phyloP scores from a whole-genome alignment of 2,329 filamentous ascomycete species.

The Claviceps arundinis region DNA sequence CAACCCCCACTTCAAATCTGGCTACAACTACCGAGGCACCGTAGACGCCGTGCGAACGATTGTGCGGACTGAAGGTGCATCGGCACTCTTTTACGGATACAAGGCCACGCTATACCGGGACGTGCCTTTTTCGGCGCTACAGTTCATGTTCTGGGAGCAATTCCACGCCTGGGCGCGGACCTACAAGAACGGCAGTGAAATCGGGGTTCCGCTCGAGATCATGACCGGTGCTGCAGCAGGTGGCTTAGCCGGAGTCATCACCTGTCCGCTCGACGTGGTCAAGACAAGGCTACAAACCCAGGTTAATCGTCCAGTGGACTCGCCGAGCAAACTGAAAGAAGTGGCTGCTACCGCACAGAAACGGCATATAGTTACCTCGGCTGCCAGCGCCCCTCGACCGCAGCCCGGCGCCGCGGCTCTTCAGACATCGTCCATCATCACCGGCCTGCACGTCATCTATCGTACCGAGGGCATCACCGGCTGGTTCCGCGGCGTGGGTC shows the following conservation, averaged over 20 bases:
- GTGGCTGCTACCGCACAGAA: constrained; percentile 38
- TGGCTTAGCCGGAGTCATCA: constrained; percentile 84
- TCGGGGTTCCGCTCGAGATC: constrained; percentile 75
- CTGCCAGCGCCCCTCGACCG: constrained; percentile 70
- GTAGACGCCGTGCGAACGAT: constrained; percentile 78
- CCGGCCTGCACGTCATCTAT: constrained; percentile 77
- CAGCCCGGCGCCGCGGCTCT: constrained; percentile 67
- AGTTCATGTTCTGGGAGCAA: constrained; percentile 98
- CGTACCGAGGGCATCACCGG: constrained; percentile 75
- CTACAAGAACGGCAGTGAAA: constrained; percentile 69
- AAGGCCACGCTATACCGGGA: constrained; percentile 91
- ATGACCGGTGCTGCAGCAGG: constrained; percentile 81
- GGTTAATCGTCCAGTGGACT: constrained; percentile 33
- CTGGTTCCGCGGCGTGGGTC: constrained; percentile 90
- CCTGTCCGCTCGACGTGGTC: constrained; percentile 91
- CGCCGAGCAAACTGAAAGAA: constrained; percentile 16
- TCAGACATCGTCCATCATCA: constrained; percentile 80
- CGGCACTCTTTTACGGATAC: constrained; percentile 90
- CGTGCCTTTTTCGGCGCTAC: constrained; percentile 86
- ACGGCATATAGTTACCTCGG: constrained; percentile 77
- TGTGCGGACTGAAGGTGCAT: constrained; percentile 64
- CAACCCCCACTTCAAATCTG: constrained; percentile 84
- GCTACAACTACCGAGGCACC: constrained; percentile 89
- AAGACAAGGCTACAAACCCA: constrained; percentile 96
- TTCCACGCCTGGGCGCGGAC: constrained; percentile 69